These are phyloP conservation scores for Larix kaempferi DNA, from an alignment of 75 land plant species.

Conservation along the genomic window DNA sequence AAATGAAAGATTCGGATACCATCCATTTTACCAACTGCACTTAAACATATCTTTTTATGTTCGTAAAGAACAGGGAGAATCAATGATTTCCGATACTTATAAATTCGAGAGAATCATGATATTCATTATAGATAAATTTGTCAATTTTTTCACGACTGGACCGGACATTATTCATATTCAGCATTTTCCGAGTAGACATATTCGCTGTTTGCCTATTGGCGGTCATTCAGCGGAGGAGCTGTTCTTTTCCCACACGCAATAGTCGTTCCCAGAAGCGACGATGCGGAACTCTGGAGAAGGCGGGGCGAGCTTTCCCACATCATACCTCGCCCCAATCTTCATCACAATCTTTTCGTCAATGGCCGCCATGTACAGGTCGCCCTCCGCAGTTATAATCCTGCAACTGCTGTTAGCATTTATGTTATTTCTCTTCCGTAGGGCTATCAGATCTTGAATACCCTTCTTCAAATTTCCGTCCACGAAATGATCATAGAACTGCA, in stretches of 20 bases:
- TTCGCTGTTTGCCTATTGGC: too few species aligned
- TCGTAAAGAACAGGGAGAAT: too few species aligned
- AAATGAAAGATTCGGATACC: too few species aligned
- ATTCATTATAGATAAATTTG: too few species aligned
- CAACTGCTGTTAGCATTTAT: constrained; percentile 25
- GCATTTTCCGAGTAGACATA: too few species aligned
- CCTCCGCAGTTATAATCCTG: constrained; percentile 24
- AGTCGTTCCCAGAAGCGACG: background rate
- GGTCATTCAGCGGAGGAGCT: too few species aligned
- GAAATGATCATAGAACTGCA: constrained; percentile 51
- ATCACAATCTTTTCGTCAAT: constrained; percentile 31
- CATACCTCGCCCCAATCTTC: constrained; percentile 42
- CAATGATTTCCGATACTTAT: too few species aligned
- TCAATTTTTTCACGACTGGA: too few species aligned
- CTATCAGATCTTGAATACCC: constrained; percentile 14
- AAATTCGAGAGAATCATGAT: too few species aligned
- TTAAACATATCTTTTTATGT: too few species aligned
- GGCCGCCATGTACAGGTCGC: constrained; percentile 33
- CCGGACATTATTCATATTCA: too few species aligned
- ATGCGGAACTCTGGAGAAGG: background rate
- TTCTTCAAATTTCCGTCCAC: constrained; percentile 29
- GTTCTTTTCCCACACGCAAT: constrained; percentile 8
- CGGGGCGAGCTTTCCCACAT: constrained; percentile 1
- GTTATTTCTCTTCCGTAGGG: constrained; percentile 27
- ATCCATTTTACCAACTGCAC: too few species aligned